Conservation (phyloP, 176 grass and related monocot genomes). For the Lolium multiflorum region DNA sequence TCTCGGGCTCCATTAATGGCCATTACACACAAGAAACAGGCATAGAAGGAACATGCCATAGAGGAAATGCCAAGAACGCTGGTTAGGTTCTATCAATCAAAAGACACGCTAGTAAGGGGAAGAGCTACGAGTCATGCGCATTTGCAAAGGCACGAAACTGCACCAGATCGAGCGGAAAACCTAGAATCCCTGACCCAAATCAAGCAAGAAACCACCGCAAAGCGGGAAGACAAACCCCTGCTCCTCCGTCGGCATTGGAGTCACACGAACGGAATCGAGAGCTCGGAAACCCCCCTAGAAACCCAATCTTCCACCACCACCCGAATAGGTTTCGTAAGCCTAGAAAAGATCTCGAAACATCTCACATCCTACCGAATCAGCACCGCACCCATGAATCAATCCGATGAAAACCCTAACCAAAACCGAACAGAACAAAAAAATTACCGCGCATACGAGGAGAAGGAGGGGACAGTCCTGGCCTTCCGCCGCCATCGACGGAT, state of each 20-base stretch:
- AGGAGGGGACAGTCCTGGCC: no score
- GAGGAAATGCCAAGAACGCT: slow-evolving; percentile 41
- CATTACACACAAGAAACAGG: not conserved
- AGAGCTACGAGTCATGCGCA: not conserved
- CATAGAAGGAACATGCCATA: not conserved
- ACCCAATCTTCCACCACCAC: not conserved
- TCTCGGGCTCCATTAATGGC: slow-evolving; percentile 16
- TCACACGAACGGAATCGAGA: not conserved
- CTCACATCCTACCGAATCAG: no score
- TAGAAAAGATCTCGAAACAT: no score
- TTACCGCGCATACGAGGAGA: no score
- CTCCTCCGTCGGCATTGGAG: slow-evolving; percentile 31
- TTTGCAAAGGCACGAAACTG: not conserved
- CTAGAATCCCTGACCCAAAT: not conserved
- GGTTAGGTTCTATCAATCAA: not conserved
- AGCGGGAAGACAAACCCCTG: slow-evolving; percentile 4
- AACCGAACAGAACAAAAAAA: no score
- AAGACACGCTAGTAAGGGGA: not conserved
- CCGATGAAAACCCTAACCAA: no score
- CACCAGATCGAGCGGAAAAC: slow-evolving; percentile 39
- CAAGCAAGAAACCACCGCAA: not conserved
- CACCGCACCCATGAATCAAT: no score
- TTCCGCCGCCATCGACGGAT: no score
- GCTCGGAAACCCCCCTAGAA: not conserved
- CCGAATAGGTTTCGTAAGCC: no score